These are phyloP conservation scores for Gentiana macrophylla DNA, from an alignment of 257 asterid genomes.

Conservation along the genomic window DNA sequence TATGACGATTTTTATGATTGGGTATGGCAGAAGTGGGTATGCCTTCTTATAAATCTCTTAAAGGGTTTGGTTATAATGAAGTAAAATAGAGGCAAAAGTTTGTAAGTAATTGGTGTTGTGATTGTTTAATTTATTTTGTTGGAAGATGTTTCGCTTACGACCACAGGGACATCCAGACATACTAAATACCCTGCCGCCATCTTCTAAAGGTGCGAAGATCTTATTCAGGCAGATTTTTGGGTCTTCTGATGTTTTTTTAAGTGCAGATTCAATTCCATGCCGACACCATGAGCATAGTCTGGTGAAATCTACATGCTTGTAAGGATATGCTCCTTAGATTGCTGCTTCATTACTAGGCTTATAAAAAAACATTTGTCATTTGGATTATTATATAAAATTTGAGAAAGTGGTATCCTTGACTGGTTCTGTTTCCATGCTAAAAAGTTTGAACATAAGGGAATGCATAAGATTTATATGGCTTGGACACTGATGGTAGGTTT, in stretches of 20 bases:
- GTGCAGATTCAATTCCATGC: slow-evolving; percentile 25
- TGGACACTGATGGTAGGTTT: too few species aligned
- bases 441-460: too few species aligned
- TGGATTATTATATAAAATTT: too few species aligned
- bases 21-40: too few species aligned
- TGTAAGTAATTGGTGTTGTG: neutral
- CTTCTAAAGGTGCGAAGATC: slow-evolving; percentile 47
- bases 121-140: neutral
- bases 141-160: slow-evolving; percentile 13
- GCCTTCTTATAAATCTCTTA: too few species aligned
- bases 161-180: slow-evolving; percentile 59
- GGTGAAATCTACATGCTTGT: slow-evolving; percentile 55
- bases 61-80: too few species aligned
- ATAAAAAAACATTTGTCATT: too few species aligned
- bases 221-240: slow-evolving; percentile 63
- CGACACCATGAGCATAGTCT: slow-evolving; percentile 22
- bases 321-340: slow-evolving; percentile 23
- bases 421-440: too few species aligned
- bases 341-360: slow-evolving; percentile 2
- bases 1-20: too few species aligned
- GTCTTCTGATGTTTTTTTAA: slow-evolving; percentile 19
- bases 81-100: too few species aligned
- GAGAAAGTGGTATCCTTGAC: too few species aligned
- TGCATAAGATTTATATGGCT: too few species aligned
- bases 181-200: slow-evolving; percentile 51